Base-by-base conservation (phyloP, 768 basidiomycete genomes). In the Dictyophora rubrovolvata region DNA sequence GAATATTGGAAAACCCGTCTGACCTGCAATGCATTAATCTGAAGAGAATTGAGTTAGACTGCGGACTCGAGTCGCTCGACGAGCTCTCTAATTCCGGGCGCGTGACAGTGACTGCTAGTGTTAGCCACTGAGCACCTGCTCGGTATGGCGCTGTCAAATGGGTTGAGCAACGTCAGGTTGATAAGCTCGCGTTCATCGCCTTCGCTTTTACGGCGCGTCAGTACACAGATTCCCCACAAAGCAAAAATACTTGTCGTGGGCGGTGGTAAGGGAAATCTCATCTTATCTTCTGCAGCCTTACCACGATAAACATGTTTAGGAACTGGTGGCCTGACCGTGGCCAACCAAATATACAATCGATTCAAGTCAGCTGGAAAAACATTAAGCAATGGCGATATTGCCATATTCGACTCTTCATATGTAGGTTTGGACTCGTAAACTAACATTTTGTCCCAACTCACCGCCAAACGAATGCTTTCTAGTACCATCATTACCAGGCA, bases 181-280 rank as follows among this genome's bases (percentile, higher is more conserved):
- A 28, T 28, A 4, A n/a, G 11, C 42, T 42, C 42, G 42, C n/a
- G n/a, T 42, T 14, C 10, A 4, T 42, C 42, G 3, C 42, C 12
- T 5, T 9, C 14, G 12, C 14, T n/a, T 42, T 4, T 42, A 35
- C 36, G 57, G 21, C 37, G 21, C 3, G 67, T 61, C 9, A 71
- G 69, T 54, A 67, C 69, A 62, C 50, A 17, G 4, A 35, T 48
- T 8, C 7, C 23, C 28, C 18, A 51, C 2, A 87, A 84, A 65
- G 90, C 81, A 75, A 93, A 88, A 72, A 76, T 97, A 35, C 73
- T 97, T 23, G 83, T 97, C 47, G 75, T 97, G 20, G 95, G 95
- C 55, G 93, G 79, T 70, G 95, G 95, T 85, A 67, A 64, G 80
- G 28, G 73, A 62, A 8, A 60, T 58, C 51, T n/a, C 35, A 36